Evolutionary conservation across 2,329 filamentous ascomycete species (phyloP).

Genomic region (Pseudogymnoascus sp.): DNA sequence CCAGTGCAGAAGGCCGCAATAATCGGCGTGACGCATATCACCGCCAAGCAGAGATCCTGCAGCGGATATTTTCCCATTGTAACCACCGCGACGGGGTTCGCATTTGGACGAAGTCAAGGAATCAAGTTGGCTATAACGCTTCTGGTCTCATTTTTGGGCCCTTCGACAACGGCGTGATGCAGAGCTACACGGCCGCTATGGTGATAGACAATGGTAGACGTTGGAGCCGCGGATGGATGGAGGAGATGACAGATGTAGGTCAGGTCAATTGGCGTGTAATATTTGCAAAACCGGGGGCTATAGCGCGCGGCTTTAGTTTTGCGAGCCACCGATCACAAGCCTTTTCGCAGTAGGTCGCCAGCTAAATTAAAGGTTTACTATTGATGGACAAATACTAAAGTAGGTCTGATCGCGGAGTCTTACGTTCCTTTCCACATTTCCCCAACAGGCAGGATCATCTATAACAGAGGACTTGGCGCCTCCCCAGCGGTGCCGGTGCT

Average conservation of each 20-base stretch:
- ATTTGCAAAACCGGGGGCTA: neutral
- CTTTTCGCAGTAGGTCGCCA: neutral
- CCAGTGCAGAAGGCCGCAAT: neutral
- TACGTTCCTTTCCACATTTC: neutral
- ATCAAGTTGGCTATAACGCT: neutral
- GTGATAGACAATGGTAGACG: too few relatives aligned
- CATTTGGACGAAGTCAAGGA: neutral
- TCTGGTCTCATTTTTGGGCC: too few relatives aligned
- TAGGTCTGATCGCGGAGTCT: neutral
- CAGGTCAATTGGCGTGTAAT: neutral
- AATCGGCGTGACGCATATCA: neutral
- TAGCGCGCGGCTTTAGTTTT: neutral
- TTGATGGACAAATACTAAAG: neutral
- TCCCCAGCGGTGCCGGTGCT: neutral
- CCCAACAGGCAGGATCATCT: neutral
- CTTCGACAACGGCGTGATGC: too few relatives aligned
- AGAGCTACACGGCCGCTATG: too few relatives aligned
- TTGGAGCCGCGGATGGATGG: too few relatives aligned
- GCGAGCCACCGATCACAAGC: neutral
- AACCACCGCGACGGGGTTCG: neutral
- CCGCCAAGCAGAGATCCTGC: neutral
- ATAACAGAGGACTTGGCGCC: neutral
- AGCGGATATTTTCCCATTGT: conserved; percentile 1
- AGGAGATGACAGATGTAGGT: too few relatives aligned
- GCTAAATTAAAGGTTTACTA: neutral